Evolutionary conservation across 1,284 basidiomycete species (phyloP).

Genomic region (Rhodotorula glutinis): DNA sequence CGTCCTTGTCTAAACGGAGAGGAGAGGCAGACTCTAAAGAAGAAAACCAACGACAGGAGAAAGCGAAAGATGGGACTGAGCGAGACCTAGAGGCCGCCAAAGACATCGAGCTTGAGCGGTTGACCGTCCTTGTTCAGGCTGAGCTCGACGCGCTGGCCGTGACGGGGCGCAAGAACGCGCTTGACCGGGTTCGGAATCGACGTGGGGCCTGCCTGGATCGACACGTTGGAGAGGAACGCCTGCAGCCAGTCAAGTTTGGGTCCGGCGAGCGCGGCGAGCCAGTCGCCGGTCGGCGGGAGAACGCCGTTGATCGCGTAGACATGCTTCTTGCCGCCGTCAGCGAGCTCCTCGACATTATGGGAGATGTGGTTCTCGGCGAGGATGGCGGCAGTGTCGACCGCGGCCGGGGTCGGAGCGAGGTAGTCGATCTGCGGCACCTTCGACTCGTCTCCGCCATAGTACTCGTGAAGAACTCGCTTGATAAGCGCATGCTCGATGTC

Average conservation of each 20-base stretch:
- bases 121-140: conserved; percentile 51
- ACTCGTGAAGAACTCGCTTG: conserved; percentile 72
- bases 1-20: neutral
- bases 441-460: conserved; percentile 73
- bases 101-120: conserved; percentile 49
- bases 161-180: conserved; percentile 78
- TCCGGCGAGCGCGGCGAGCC: conserved; percentile 84
- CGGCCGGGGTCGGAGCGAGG: conserved; percentile 55
- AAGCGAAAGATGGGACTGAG: neutral
- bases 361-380: conserved; percentile 24
- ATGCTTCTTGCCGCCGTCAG: conserved; percentile 39
- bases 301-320: conserved; percentile 43
- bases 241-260: conserved; percentile 77
- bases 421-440: conserved; percentile 83
- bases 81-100: conserved; percentile 28
- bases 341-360: conserved; percentile 43
- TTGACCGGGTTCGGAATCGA: conserved; percentile 88
- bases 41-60: neutral
- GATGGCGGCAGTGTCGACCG: conserved; percentile 24
- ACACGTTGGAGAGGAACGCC: conserved; percentile 76
- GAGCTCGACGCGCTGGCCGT: conserved; percentile 71
- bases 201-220: conserved; percentile 71
- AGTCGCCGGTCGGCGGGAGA: conserved; percentile 54
- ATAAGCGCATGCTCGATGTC: conserved; percentile 78
- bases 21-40: neutral